Evolutionary conservation across 305 asterid genomes (phyloP).

Genomic region (Fraxinus greggii): DNA sequence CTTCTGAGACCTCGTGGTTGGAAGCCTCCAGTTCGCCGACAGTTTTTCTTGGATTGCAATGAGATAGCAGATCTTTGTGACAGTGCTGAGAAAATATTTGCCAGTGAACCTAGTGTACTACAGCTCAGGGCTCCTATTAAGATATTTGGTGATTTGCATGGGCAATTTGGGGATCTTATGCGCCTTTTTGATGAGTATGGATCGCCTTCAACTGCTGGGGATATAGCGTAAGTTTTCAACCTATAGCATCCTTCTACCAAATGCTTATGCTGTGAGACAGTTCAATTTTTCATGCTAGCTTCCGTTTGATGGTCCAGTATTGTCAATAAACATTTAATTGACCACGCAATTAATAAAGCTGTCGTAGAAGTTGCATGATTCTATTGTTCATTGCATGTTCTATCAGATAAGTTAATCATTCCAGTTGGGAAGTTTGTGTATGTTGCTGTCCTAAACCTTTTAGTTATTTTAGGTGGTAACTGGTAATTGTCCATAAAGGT

Average conservation of each 20-base stretch:
- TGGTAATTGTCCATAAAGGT: neutral
- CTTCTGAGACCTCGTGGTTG: constrained; percentile 97
- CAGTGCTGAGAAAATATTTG: constrained; percentile 89
- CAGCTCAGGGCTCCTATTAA: constrained; percentile 97
- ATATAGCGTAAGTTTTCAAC: constrained; percentile 66
- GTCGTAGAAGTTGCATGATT: neutral
- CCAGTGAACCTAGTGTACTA: constrained; percentile 90
- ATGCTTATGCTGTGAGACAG: neutral
- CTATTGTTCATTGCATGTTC: neutral
- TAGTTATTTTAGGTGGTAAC: neutral
- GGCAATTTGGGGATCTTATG: constrained; percentile 99
- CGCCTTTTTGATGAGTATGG: constrained; percentile 97
- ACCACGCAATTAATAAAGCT: neutral
- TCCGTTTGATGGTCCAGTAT: constrained; percentile 12
- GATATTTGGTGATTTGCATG: constrained; percentile 98
- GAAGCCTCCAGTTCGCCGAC: constrained; percentile 97
- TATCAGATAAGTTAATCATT: neutral
- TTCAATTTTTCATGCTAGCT: neutral
- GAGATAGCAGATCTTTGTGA: constrained; percentile 99
- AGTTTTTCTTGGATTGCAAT: constrained; percentile 94
- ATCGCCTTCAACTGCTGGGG: constrained; percentile 97
- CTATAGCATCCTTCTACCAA: constrained; percentile 11
- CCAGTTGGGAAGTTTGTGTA: neutral
- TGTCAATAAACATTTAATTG: neutral
- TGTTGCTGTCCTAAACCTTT: neutral